phyloP scores from a whole-genome alignment of 2,329 filamentous ascomycete species.

The Claviceps citrina region DNA sequence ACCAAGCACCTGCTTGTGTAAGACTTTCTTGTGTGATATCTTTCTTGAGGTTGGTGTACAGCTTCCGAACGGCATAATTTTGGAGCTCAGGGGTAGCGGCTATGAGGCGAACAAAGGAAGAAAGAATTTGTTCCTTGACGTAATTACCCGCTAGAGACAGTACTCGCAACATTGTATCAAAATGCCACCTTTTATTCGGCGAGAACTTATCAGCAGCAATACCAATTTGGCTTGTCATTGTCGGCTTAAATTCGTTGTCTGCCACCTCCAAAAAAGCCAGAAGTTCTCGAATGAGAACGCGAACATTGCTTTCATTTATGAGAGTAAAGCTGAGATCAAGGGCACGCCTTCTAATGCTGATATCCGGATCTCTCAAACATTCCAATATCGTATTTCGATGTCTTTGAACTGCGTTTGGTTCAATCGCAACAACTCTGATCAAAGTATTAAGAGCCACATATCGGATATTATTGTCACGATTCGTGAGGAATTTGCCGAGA shows the following conservation, averaged over 20 bases:
- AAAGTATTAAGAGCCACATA: slow-evolving; percentile 95
- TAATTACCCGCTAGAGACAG: slow-evolving; percentile 89
- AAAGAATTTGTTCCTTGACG: slow-evolving; percentile 94
- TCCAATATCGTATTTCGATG: slow-evolving; percentile 96
- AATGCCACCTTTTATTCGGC: slow-evolving; percentile 95
- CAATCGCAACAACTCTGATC: slow-evolving; percentile 94
- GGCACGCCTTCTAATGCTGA: slow-evolving; percentile 90
- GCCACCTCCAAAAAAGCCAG: slow-evolving; percentile 92
- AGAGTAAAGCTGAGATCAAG: slow-evolving; percentile 94
- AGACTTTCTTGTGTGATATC: slow-evolving; percentile 96
- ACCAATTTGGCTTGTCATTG: slow-evolving; percentile 96
- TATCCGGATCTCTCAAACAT: slow-evolving; percentile 90
- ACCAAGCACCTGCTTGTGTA: slow-evolving; percentile 87
- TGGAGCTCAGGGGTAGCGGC: slow-evolving; percentile 89
- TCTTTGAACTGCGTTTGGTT: slow-evolving; percentile 91
- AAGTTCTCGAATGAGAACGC: slow-evolving; percentile 81
- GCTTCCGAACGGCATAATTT: slow-evolving; percentile 89
- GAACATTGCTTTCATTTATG: slow-evolving; percentile 92
- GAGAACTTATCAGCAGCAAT: slow-evolving; percentile 92
- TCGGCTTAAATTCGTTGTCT: slow-evolving; percentile 96
- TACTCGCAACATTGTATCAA: slow-evolving; percentile 92
- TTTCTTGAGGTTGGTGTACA: slow-evolving; percentile 80
- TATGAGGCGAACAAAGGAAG: slow-evolving; percentile 88
- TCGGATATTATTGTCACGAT: slow-evolving; percentile 97
- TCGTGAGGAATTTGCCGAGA: slow-evolving; percentile 93